Conservation (phyloP, 495 filamentous ascomycete species). For the Podospora comata region DNA sequence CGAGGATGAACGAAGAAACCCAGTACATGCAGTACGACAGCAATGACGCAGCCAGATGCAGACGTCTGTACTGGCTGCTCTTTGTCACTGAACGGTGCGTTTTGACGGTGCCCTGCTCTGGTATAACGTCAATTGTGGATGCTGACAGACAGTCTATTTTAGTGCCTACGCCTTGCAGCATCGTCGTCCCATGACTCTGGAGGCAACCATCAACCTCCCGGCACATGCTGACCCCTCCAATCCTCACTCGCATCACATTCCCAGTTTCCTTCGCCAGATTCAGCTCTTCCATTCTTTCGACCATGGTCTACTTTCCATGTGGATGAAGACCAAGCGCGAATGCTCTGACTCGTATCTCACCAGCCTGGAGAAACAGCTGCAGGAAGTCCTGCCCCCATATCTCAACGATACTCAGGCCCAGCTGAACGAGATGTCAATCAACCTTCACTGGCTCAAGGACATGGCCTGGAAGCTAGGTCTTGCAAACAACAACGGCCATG, state of each 20-base stretch:
- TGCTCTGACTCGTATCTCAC: slow-evolving; percentile 58
- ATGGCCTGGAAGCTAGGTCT: slow-evolving; percentile 70
- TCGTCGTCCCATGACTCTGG: slow-evolving; percentile 59
- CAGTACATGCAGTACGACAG: slow-evolving; percentile 55
- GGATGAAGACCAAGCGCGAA: slow-evolving; percentile 65
- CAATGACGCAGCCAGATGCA: slow-evolving; percentile 51
- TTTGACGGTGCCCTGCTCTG: neutral
- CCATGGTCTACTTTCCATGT: slow-evolving; percentile 62
- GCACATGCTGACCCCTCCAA: slow-evolving; percentile 62
- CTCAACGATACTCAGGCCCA: slow-evolving; percentile 64
- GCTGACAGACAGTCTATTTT: slow-evolving; percentile 24
- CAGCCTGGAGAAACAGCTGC: slow-evolving; percentile 62
- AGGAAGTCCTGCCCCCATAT: slow-evolving; percentile 59
- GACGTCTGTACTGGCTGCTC: slow-evolving; percentile 68
- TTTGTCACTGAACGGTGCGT: slow-evolving; percentile 67
- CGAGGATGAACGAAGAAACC: slow-evolving; percentile 60
- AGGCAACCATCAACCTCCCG: slow-evolving; percentile 60
- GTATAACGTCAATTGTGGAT: slow-evolving; percentile 6
- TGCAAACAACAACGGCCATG: slow-evolving; percentile 42
- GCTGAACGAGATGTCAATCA: slow-evolving; percentile 64
- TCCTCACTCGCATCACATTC: slow-evolving; percentile 47
- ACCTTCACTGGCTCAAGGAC: slow-evolving; percentile 82
- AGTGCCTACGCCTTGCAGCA: slow-evolving; percentile 73
- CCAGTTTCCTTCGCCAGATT: slow-evolving; percentile 63
- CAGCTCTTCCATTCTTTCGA: slow-evolving; percentile 71